Conservation (phyloP, 202 grass and related monocot genomes). For the Zizania palustris region DNA sequence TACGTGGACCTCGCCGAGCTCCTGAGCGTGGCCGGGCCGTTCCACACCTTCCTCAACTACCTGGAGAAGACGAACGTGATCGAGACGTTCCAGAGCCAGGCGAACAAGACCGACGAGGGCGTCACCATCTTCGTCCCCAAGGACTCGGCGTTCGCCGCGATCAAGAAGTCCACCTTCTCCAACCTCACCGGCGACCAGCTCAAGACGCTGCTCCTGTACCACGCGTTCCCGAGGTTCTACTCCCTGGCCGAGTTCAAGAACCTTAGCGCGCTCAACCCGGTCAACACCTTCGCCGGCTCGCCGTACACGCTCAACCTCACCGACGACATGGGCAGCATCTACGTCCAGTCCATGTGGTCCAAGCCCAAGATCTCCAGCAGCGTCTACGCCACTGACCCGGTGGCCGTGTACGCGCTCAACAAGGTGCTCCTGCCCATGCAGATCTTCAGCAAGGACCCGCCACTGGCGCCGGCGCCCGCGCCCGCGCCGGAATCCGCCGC, state of each 20-base stretch:
- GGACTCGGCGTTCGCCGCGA: slow-evolving; percentile 72
- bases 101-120: slow-evolving; percentile 75
- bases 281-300: slow-evolving; percentile 76
- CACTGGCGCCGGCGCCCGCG: slow-evolving; percentile 61
- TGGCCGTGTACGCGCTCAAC: slow-evolving; percentile 73
- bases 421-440: slow-evolving; percentile 82
- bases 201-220: slow-evolving; percentile 77
- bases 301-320: slow-evolving; percentile 76
- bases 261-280: slow-evolving; percentile 77
- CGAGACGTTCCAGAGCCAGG: slow-evolving; percentile 81
- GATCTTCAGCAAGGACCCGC: slow-evolving; percentile 83
- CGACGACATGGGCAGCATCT: slow-evolving; percentile 72
- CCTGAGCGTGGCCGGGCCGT: slow-evolving; percentile 76
- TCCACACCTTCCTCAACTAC: slow-evolving; percentile 80
- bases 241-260: slow-evolving; percentile 80
- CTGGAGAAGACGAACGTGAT: slow-evolving; percentile 79
- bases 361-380: slow-evolving; percentile 73
- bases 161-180: slow-evolving; percentile 70
- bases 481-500: slow-evolving; percentile 61
- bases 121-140: slow-evolving; percentile 87
- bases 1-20: slow-evolving; percentile 74
- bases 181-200: slow-evolving; percentile 89
- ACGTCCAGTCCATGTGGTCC: slow-evolving; percentile 74
- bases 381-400: slow-evolving; percentile 74
- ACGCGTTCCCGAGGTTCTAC: slow-evolving; percentile 82